These are phyloP conservation scores for Wickerhamiella spandovensis DNA, from an alignment of 805 yeast genomes.

Conservation along the genomic window DNA sequence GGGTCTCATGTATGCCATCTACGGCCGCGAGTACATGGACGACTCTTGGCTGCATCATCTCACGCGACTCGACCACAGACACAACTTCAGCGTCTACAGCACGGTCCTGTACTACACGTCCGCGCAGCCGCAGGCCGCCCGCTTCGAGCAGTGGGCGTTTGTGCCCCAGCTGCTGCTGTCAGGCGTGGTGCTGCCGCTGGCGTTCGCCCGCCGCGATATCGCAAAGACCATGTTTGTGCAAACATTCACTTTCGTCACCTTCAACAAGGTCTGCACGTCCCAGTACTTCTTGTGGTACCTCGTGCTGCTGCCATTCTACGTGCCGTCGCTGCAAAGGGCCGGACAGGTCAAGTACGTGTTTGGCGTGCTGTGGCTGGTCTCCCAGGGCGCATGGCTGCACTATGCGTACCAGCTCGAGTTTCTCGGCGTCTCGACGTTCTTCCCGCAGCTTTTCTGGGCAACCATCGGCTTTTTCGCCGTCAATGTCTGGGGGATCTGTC, in stretches of 20 bases:
- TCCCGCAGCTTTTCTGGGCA: slow-evolving; percentile 41
- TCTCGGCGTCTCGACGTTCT: slow-evolving; percentile 52
- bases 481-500: slow-evolving; percentile 48
- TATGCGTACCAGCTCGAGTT: slow-evolving; percentile 75
- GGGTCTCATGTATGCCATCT: slow-evolving; percentile 46
- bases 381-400: slow-evolving; percentile 69
- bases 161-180: slow-evolving; percentile 65
- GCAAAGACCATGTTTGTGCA: slow-evolving; percentile 54
- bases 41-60: slow-evolving; percentile 79
- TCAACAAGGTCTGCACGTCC: slow-evolving; percentile 77
- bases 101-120: slow-evolving; percentile 37
- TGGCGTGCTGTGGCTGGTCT: slow-evolving; percentile 45
- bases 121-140: slow-evolving; percentile 14
- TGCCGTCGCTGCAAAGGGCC: slow-evolving; percentile 34
- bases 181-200: slow-evolving; percentile 44
- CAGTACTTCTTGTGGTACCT: slow-evolving; percentile 95
- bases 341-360: slow-evolving; percentile 17
- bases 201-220: slow-evolving; percentile 31
- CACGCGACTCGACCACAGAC: slow-evolving; percentile 79
- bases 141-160: slow-evolving; percentile 42
- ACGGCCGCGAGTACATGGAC: slow-evolving; percentile 62
- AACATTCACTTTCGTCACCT: slow-evolving; percentile 64
- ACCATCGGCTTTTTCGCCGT: slow-evolving; percentile 45
- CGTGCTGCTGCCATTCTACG: slow-evolving; percentile 64
- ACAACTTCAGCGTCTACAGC: slow-evolving; percentile 84